These are phyloP conservation scores for Closterium sp. DNA, from an alignment of 139 green algal species.

Conservation along the genomic window DNA sequence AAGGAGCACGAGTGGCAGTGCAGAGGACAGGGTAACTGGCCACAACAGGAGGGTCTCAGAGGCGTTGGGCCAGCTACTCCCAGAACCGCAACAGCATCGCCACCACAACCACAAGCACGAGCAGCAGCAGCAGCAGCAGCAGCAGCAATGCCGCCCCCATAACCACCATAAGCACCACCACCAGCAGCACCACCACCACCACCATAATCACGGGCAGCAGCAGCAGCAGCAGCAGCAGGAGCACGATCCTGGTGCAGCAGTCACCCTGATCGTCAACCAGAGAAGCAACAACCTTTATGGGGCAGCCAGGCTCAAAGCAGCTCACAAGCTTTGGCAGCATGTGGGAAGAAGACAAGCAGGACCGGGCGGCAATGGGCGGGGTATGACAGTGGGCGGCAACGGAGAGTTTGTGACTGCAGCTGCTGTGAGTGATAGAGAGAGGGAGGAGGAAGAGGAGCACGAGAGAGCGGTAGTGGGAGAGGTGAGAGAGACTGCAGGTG, in stretches of 20 bases:
- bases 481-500: neutral
- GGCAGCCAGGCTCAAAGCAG: neutral
- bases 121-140: neutral
- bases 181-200: neutral
- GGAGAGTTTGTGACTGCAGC: neutral
- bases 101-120: neutral
- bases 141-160: neutral
- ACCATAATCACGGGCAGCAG: neutral
- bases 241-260: neutral
- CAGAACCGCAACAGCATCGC: no score
- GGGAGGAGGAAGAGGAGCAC: neutral
- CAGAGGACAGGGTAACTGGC: neutral
- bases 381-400: neutral
- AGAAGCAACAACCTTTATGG: neutral
- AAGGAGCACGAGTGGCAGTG: neutral
- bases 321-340: neutral
- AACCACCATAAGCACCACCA: neutral
- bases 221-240: neutral
- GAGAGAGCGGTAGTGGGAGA: neutral
- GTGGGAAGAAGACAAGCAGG: neutral
- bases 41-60: no score
- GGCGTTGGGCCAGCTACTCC: no score
- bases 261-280: neutral
- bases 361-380: no score
- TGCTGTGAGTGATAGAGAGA: neutral